Evolutionary conservation across 495 filamentous ascomycete species (phyloP), one percentile per base, ranked within the genome.

Genomic region (Beverwykella pulmonaria): DNA sequence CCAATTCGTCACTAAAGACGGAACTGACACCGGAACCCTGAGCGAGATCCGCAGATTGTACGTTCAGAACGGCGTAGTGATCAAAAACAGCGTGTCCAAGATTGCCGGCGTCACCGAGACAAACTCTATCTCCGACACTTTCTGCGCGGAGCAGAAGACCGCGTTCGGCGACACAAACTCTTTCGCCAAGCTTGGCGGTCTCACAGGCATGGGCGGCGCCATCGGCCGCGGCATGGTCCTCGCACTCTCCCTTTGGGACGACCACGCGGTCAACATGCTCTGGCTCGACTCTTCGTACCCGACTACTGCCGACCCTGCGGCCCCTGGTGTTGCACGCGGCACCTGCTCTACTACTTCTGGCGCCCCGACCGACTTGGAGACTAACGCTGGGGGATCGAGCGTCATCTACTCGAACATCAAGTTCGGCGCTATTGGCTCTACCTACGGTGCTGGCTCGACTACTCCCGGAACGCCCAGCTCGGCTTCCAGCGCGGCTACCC

Each of bases 281-380:
- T 93, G 91, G 91, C 87, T 94, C 72, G 90, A 93, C 81, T 87
- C 86, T 73, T 83, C 79, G 77, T 92, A 86, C 81, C 90, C 90
- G 2, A 78, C 80, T 48, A 81, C 81, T 70, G 79, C 75, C 1
- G 80, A 81, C 12, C 78, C 82, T 46, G 80, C 81, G 61, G 70
- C 69, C 10, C 87, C 88, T 29, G 90, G 90, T 75, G 82, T 83
- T 58, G 81, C 82, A 67, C 88, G 90, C 73, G 90, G 90, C 53
- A 81, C 82, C 60, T 93, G 90, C 77, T 54, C 82, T 41, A 81
- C 78, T 54, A 77, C 76, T 72, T 86, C 84, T 30, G 89, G 88
- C 54, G 79, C 78, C 22, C 88, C 88, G 25, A 59, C 65, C 22
- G 82, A 83, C 17, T 78, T 92, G 54, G 86, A 89, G 79, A 34